These are phyloP conservation scores for Coemansia sp. DNA, from an alignment of 192 early-diverging fungal species.

Conservation along the genomic window DNA sequence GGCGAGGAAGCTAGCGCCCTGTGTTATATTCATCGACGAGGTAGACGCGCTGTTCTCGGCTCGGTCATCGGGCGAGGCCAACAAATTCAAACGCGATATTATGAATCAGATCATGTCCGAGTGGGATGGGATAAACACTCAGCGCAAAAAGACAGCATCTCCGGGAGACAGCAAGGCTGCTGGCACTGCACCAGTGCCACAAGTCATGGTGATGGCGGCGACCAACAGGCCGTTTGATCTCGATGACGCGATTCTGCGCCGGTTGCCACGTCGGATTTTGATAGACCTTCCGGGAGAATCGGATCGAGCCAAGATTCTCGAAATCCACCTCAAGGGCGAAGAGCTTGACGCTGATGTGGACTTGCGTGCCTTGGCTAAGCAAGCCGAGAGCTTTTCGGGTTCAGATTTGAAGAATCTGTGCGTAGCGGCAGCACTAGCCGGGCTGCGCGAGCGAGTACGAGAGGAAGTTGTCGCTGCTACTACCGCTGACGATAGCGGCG, in stretches of 20 bases:
- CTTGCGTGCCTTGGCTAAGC: slow-evolving; percentile 66
- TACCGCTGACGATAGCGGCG: not conserved
- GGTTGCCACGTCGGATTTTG: slow-evolving; percentile 88
- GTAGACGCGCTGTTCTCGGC: slow-evolving; percentile 88
- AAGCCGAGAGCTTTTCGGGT: slow-evolving; percentile 83
- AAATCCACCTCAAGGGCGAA: slow-evolving; percentile 79
- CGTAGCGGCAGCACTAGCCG: slow-evolving; percentile 76
- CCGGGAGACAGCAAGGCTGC: slow-evolving; percentile 23
- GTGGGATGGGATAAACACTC: slow-evolving; percentile 85
- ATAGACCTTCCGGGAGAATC: slow-evolving; percentile 85
- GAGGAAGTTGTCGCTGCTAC: slow-evolving; percentile 36
- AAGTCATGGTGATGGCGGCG: slow-evolving; percentile 87
- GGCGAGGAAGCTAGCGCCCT: slow-evolving; percentile 88
- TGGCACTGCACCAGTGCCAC: slow-evolving; percentile 21
- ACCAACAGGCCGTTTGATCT: slow-evolving; percentile 97
- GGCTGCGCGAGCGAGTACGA: slow-evolving; percentile 64
- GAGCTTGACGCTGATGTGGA: slow-evolving; percentile 61
- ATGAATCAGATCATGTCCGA: slow-evolving; percentile 97
- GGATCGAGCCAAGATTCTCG: slow-evolving; percentile 75
- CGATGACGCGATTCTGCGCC: slow-evolving; percentile 92
- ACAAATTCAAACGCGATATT: slow-evolving; percentile 73
- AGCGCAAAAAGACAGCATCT: slow-evolving; percentile 55
- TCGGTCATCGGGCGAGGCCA: slow-evolving; percentile 59
- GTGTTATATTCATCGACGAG: slow-evolving; percentile 97
- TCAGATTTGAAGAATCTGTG: slow-evolving; percentile 95